Conservation (phyloP, 1,139 yeast genomes). For the Blastobotrys persicus region DNA sequence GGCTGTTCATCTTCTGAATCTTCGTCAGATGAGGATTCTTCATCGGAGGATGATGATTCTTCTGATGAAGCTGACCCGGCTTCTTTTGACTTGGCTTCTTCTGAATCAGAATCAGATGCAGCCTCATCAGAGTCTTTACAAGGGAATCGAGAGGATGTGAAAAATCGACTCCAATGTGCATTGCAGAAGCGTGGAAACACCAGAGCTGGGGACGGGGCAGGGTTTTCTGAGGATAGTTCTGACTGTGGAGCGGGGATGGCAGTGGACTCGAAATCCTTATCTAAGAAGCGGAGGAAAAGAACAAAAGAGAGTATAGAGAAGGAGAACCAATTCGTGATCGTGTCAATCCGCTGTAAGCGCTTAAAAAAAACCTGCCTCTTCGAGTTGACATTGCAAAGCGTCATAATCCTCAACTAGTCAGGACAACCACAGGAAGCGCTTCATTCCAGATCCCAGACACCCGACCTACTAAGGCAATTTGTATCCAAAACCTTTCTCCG, state of each 20-base stretch:
- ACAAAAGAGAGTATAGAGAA: neutral
- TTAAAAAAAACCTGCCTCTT: neutral
- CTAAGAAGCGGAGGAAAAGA: neutral
- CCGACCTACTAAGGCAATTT: neutral
- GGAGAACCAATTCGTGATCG: neutral
- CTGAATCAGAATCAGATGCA: neutral
- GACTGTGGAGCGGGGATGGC: too few relatives aligned
- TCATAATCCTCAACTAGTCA: neutral
- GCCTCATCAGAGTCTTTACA: too few relatives aligned
- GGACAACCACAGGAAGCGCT: neutral
- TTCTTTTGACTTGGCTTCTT: neutral
- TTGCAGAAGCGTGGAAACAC: too few relatives aligned
- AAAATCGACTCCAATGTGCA: neutral
- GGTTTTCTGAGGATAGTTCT: too few relatives aligned
- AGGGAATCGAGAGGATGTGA: neutral
- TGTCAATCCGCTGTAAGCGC: slow-evolving; percentile 3
- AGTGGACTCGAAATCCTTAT: neutral
- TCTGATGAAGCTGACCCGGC: neutral
- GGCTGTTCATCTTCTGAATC: slow-evolving; percentile 14
- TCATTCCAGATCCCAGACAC: slow-evolving; percentile 4
- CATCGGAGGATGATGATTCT: neutral
- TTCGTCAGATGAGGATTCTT: slow-evolving; percentile 10
- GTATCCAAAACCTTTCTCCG: slow-evolving; percentile 3
- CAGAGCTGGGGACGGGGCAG: too few relatives aligned
- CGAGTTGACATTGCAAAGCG: neutral